These are phyloP conservation scores for Penicillium frequentans DNA, from an alignment of 2,329 filamentous ascomycete species.

Conservation along the genomic window DNA sequence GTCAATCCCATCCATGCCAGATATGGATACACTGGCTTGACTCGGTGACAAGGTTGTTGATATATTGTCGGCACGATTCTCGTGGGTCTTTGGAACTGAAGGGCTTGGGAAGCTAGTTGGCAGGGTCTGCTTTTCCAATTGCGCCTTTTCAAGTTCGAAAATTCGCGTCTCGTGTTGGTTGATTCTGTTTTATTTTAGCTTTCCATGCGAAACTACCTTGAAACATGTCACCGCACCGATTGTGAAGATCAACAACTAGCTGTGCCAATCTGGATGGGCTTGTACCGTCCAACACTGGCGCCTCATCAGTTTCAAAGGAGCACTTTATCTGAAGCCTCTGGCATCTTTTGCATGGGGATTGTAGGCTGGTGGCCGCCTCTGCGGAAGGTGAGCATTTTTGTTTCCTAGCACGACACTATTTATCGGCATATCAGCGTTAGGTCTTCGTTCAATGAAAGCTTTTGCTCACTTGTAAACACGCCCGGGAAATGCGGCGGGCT, in stretches of 20 bases:
- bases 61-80: background rate
- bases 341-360: conserved; percentile 14
- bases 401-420: conserved; percentile 18
- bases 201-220: no score
- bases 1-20: conserved; percentile 17
- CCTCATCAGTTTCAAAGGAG: conserved; percentile 13
- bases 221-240: background rate
- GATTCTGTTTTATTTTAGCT: background rate
- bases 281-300: conserved; percentile 3
- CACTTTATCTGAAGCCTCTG: conserved; percentile 8
- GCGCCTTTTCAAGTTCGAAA: background rate
- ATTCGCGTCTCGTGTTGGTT: background rate
- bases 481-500: conserved; percentile 17
- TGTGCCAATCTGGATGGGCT: conserved; percentile 13
- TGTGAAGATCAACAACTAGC: conserved; percentile 14
- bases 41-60: background rate
- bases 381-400: conserved; percentile 12
- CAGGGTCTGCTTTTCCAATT: background rate
- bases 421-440: background rate
- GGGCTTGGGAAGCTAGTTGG: background rate
- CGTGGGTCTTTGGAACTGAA: background rate
- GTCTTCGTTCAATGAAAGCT: background rate
- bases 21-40: background rate
- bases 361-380: background rate
- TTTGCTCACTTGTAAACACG: conserved; percentile 18